These are phyloP conservation scores for Davidsoniella australis DNA, from an alignment of 2,329 filamentous ascomycete genomes.

Conservation along the genomic window DNA sequence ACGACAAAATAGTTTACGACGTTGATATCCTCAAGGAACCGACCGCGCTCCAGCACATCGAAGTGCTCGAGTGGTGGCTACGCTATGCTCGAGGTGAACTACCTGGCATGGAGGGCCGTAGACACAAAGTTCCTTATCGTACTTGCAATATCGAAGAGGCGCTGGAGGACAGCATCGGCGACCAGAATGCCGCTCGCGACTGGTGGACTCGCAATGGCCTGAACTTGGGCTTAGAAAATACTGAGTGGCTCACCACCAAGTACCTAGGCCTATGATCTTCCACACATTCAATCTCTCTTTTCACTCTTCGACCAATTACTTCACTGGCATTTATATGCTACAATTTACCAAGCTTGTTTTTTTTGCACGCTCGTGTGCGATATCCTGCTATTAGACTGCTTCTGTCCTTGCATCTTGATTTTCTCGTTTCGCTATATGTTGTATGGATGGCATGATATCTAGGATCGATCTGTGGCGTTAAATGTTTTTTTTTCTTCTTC, in stretches of 20 bases:
- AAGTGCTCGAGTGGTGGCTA: conserved; percentile 88
- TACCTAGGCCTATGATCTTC: conserved; percentile 32
- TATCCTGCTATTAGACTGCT: not conserved
- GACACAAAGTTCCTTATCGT: conserved; percentile 71
- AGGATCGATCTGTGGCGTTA: not conserved
- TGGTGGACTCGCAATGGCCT: conserved; percentile 85
- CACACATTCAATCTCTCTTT: not conserved
- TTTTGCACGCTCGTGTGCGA: not conserved
- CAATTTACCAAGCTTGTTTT: not conserved
- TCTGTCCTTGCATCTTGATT: not conserved
- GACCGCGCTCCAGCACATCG: conserved; percentile 70
- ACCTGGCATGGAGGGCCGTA: conserved; percentile 34
- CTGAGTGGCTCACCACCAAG: conserved; percentile 78
- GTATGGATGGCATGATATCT: not conserved
- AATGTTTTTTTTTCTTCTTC: not conserved
- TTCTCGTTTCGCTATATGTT: not conserved
- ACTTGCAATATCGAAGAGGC: conserved; percentile 93
- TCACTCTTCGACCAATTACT: no score
- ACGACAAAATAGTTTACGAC: conserved; percentile 54
- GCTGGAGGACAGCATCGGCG: conserved; percentile 66
- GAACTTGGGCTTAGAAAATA: conserved; percentile 65
- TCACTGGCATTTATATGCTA: no score
- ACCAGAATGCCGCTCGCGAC: conserved; percentile 53
- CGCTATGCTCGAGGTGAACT: conserved; percentile 41
- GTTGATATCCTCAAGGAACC: conserved; percentile 70